Conservation (phyloP, 345 rosid genomes). For the Pistacia vera region DNA sequence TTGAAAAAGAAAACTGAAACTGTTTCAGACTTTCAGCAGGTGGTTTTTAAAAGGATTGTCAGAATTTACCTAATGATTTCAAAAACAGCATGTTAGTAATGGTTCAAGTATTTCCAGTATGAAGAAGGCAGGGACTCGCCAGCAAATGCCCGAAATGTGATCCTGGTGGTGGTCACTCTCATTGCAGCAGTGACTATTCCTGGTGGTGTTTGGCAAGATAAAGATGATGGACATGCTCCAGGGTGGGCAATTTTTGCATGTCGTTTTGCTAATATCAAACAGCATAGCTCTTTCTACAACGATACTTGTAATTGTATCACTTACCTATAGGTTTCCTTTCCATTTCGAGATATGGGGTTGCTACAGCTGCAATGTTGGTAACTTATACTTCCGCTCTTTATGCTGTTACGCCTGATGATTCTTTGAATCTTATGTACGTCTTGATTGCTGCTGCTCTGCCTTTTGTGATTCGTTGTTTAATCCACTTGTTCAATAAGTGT, state of each 20-base stretch:
- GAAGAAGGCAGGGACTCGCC: slow-evolving; percentile 18
- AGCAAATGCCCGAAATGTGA: slow-evolving; percentile 6
- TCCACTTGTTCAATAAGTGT: slow-evolving; percentile 11
- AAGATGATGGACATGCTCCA: not conserved
- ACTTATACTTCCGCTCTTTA: slow-evolving; percentile 30
- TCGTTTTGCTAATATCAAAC: slow-evolving; percentile 29
- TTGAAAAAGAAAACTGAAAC: too few species aligned
- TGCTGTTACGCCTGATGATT: slow-evolving; percentile 25
- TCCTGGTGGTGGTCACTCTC: slow-evolving; percentile 18
- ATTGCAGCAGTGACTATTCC: slow-evolving; percentile 23
- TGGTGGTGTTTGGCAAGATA: slow-evolving; percentile 33
- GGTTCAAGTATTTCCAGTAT: slow-evolving; percentile 18
- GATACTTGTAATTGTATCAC: slow-evolving; percentile 11
- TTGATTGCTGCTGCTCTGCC: slow-evolving; percentile 15
- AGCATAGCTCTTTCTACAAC: slow-evolving; percentile 22
- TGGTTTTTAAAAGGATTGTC: too few species aligned
- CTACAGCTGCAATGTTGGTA: slow-evolving; percentile 19
- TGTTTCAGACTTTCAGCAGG: too few species aligned
- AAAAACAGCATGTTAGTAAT: not conserved
- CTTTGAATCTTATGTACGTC: slow-evolving; percentile 16
- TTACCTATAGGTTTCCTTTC: slow-evolving; percentile 30
- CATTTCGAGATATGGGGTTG: slow-evolving; percentile 21
- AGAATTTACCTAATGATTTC: too few species aligned
- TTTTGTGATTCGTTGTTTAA: not conserved
- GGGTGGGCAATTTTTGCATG: slow-evolving; percentile 12